These are phyloP conservation scores for Spizellomyces sp. DNA, from an alignment of 192 early-diverging fungal species.

Conservation along the genomic window DNA sequence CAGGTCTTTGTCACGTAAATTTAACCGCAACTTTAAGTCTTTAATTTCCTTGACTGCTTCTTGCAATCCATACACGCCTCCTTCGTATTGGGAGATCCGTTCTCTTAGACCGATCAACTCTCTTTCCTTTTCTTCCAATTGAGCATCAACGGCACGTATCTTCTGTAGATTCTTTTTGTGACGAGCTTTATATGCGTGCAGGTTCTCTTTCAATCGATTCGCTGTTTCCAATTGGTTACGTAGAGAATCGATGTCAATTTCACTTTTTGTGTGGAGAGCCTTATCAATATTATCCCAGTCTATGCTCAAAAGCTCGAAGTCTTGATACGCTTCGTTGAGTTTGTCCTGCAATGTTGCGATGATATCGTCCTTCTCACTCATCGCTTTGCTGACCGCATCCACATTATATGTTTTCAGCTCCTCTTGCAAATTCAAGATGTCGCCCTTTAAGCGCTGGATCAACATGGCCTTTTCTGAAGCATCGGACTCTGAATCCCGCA, in stretches of 20 bases:
- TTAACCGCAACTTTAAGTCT: slow-evolving; percentile 40
- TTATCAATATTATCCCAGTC: slow-evolving; percentile 57
- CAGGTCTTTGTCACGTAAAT: slow-evolving; percentile 47
- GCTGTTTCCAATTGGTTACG: slow-evolving; percentile 27
- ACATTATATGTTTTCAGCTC: slow-evolving; percentile 34
- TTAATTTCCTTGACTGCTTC: slow-evolving; percentile 57
- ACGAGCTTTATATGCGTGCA: slow-evolving; percentile 33
- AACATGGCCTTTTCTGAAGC: slow-evolving; percentile 21
- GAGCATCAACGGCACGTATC: slow-evolving; percentile 32
- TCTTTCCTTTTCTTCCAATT: slow-evolving; percentile 47
- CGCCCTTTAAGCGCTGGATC: slow-evolving; percentile 34
- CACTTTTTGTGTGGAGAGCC: slow-evolving; percentile 19
- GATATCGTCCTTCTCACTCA: slow-evolving; percentile 47
- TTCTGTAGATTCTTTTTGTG: slow-evolving; percentile 29
- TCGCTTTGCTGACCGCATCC: slow-evolving; percentile 34
- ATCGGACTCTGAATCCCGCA: slow-evolving; percentile 29
- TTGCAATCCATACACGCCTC: slow-evolving; percentile 46
- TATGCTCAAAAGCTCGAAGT: slow-evolving; percentile 55
- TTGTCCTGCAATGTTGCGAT: slow-evolving; percentile 41
- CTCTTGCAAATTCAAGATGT: slow-evolving; percentile 33
- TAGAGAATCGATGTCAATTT: slow-evolving; percentile 19
- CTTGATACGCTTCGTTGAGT: slow-evolving; percentile 43
- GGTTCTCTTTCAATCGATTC: slow-evolving; percentile 40
- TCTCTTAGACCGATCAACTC: slow-evolving; percentile 41
- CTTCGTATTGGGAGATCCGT: slow-evolving; percentile 48